These are phyloP conservation scores for Lentinus brumalis DNA, from an alignment of 768 basidiomycete genomes.

Conservation along the genomic window DNA sequence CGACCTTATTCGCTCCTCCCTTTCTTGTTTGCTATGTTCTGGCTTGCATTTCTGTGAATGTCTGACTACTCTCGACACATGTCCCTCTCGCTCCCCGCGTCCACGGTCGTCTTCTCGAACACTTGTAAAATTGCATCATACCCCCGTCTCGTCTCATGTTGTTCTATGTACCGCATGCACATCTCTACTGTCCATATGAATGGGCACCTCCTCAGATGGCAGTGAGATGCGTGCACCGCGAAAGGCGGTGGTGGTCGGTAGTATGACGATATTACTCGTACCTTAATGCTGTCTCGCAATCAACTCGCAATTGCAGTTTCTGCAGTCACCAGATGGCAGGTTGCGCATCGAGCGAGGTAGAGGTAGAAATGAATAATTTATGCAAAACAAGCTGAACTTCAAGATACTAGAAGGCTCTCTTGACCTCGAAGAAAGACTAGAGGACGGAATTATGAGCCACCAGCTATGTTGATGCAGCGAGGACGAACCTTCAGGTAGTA, in stretches of 20 bases:
- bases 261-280: not conserved
- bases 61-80: constrained; percentile 4
- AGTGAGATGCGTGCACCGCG: not conserved
- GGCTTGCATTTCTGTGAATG: constrained; percentile 8
- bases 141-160: constrained; percentile 16
- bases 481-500: constrained; percentile 88
- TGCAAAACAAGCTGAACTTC: constrained; percentile 14
- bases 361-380: constrained; percentile 12
- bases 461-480: not conserved
- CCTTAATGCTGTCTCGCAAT: no score
- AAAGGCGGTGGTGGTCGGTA: not conserved
- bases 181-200: constrained; percentile 8
- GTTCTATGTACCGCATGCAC: constrained; percentile 20
- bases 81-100: not conserved
- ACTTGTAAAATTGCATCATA: constrained; percentile 19
- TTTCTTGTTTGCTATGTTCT: constrained; percentile 21
- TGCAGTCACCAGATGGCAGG: no score
- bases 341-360: not conserved
- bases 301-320: no score
- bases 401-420: constrained; percentile 69
- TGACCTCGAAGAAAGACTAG: constrained; percentile 89
- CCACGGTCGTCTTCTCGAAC: not conserved
- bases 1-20: constrained; percentile 5
- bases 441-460: constrained; percentile 13
- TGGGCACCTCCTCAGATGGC: not conserved